phyloP scores from a whole-genome alignment of 495 filamentous ascomycete species.

The Tuber microsphaerosporum region DNA sequence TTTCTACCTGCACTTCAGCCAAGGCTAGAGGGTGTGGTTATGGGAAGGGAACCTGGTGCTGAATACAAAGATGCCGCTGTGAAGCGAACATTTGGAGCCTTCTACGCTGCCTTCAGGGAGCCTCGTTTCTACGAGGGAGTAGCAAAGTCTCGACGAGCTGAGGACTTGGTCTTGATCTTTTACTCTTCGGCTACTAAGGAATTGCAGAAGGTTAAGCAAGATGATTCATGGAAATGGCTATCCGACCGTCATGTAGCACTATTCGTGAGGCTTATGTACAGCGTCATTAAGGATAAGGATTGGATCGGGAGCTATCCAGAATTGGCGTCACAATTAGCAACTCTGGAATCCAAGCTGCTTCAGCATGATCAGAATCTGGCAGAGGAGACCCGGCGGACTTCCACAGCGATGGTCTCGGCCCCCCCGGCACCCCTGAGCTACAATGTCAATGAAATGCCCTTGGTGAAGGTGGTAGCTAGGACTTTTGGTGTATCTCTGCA shows the following conservation, averaged over 20 bases:
- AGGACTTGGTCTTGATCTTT: slow-evolving; percentile 80
- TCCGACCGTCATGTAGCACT: slow-evolving; percentile 92
- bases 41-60: slow-evolving; percentile 62
- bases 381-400: slow-evolving; percentile 42
- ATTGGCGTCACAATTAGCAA: slow-evolving; percentile 66
- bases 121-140: slow-evolving; percentile 65
- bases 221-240: slow-evolving; percentile 87
- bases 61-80: slow-evolving; percentile 72
- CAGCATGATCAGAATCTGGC: slow-evolving; percentile 88
- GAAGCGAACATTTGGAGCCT: slow-evolving; percentile 73
- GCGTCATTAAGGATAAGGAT: slow-evolving; percentile 70
- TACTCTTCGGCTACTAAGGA: slow-evolving; percentile 90
- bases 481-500: slow-evolving; percentile 72
- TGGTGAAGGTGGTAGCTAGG: slow-evolving; percentile 75
- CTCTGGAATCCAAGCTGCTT: slow-evolving; percentile 85
- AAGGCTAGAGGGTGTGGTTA: slow-evolving; percentile 58
- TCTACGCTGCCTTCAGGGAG: slow-evolving; percentile 68
- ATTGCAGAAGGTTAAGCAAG: slow-evolving; percentile 68
- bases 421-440: slow-evolving; percentile 74
- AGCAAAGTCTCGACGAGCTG: slow-evolving; percentile 88
- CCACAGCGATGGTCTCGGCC: slow-evolving; percentile 50
- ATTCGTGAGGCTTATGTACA: slow-evolving; percentile 79
- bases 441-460: slow-evolving; percentile 91
- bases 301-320: slow-evolving; percentile 60
- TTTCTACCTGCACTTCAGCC: slow-evolving; percentile 65